Conservation (phyloP, 805 yeast species). For the Jamesozyma rosinii region DNA sequence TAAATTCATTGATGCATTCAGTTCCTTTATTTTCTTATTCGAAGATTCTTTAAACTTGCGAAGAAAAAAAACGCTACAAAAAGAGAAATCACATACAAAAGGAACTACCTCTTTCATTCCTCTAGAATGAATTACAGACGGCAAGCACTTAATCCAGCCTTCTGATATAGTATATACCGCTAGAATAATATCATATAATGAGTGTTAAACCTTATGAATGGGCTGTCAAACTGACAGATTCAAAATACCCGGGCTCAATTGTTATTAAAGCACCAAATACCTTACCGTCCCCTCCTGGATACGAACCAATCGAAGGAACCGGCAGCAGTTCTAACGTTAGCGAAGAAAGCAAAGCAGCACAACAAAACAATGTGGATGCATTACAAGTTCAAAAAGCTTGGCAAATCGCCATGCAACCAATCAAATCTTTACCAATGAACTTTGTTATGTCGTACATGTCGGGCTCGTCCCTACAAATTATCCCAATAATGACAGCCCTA, state of each 20-base stretch:
- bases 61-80: too few relatives aligned
- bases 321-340: background rate
- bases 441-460: constrained; percentile 85
- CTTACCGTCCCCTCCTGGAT: constrained; percentile 25
- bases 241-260: constrained; percentile 1
- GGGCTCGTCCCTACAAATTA: constrained; percentile 80
- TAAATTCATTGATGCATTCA: too few relatives aligned
- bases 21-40: too few relatives aligned
- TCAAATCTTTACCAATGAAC: constrained; percentile 84
- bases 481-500: constrained; percentile 82
- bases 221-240: constrained; percentile 11
- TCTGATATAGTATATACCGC: too few relatives aligned
- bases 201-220: constrained; percentile 9
- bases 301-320: constrained; percentile 5
- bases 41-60: too few relatives aligned
- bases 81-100: too few relatives aligned
- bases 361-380: constrained; percentile 3
- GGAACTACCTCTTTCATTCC: too few relatives aligned
- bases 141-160: too few relatives aligned
- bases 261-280: background rate
- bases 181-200: too few relatives aligned
- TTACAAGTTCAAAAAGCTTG: constrained; percentile 55
- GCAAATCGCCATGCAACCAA: constrained; percentile 77
- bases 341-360: background rate
- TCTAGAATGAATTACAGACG: too few relatives aligned